phyloP scores from a whole-genome alignment of 805 yeast genomes.

The Peterozyma xylosa region DNA sequence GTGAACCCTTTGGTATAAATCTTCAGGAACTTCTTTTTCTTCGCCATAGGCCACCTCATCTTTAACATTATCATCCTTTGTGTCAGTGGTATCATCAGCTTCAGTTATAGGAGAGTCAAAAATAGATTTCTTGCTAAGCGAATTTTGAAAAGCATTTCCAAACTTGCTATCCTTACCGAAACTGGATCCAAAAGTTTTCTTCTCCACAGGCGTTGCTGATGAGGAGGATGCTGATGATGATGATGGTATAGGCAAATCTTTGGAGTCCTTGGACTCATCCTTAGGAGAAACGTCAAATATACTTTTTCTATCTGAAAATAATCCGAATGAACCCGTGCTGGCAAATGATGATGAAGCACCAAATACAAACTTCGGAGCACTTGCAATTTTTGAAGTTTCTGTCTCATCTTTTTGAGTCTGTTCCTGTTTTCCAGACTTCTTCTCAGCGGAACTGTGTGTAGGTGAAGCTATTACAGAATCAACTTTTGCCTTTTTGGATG shows the following conservation, averaged over 20 bases:
- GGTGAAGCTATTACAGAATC: not conserved
- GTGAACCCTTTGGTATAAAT: slow-evolving; percentile 48
- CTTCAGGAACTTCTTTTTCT: slow-evolving; percentile 19
- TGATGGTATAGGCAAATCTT: not conserved
- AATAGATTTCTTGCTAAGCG: slow-evolving; percentile 47
- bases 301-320: slow-evolving; percentile 20
- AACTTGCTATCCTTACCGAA: slow-evolving; percentile 40
- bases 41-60: slow-evolving; percentile 13
- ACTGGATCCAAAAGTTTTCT: no score
- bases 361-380: slow-evolving; percentile 41
- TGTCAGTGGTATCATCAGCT: slow-evolving; percentile 14
- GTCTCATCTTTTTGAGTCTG: slow-evolving; percentile 4
- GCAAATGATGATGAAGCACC: slow-evolving; percentile 49
- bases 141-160: slow-evolving; percentile 48
- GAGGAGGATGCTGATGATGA: not conserved
- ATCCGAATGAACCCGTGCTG: slow-evolving; percentile 28
- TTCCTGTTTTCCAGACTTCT: not conserved
- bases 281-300: slow-evolving; percentile 21
- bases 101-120: slow-evolving; percentile 29
- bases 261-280: slow-evolving; percentile 1
- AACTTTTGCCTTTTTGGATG: not conserved
- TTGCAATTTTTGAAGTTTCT: slow-evolving; percentile 4
- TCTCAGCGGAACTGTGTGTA: not conserved
- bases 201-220: slow-evolving; percentile 14
- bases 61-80: slow-evolving; percentile 14